A percentile compares a stretch with the other conserved stretches of the same genome.
phyloP scores from a whole-genome alignment of 495 filamentous ascomycete genomes.

The Podospora pseudopauciseta region DNA sequence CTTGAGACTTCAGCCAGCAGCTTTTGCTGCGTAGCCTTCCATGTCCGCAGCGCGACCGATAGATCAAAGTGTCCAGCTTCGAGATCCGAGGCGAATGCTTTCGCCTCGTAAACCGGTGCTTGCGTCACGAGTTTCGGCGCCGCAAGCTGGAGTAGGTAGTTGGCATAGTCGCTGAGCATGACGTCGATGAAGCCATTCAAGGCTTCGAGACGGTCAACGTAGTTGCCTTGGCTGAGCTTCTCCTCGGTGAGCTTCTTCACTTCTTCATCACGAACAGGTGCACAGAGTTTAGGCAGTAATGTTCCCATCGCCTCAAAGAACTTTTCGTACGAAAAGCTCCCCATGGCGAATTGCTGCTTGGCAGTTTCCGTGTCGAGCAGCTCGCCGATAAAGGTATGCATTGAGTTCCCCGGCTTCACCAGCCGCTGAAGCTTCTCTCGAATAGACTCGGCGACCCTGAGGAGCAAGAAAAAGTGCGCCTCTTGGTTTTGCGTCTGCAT shows the following conservation, averaged over 20 bases:
- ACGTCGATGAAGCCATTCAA: slow-evolving; percentile 84
- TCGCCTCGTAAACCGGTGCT: slow-evolving; percentile 74
- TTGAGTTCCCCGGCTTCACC: slow-evolving; percentile 71
- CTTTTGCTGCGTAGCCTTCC: slow-evolving; percentile 64
- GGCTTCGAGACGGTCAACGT: slow-evolving; percentile 78
- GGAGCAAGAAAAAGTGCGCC: slow-evolving; percentile 61
- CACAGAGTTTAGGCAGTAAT: slow-evolving; percentile 90
- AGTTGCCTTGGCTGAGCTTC: slow-evolving; percentile 62
- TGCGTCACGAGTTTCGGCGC: slow-evolving; percentile 80
- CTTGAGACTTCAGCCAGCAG: slow-evolving; percentile 67
- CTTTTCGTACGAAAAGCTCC: slow-evolving; percentile 86
- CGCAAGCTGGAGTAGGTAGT: slow-evolving; percentile 80
- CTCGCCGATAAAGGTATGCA: slow-evolving; percentile 80
- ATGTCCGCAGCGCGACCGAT: slow-evolving; percentile 64
- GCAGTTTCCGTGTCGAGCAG: slow-evolving; percentile 78
- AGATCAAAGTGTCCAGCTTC: slow-evolving; percentile 57
- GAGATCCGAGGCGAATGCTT: slow-evolving; percentile 68
- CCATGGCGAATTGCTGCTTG: slow-evolving; percentile 67
- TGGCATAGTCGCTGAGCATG: slow-evolving; percentile 91
- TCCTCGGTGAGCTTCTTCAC: slow-evolving; percentile 75
- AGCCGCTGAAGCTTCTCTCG: slow-evolving; percentile 78
- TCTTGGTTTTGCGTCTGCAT: slow-evolving; percentile 68
- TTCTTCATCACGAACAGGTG: slow-evolving; percentile 81
- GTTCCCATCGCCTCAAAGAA: slow-evolving; percentile 89
- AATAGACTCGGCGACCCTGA: slow-evolving; percentile 81